Conservation (phyloP, 225 moss, liverwort and hornwort species). For the Rhytidiadelphus loreus region DNA sequence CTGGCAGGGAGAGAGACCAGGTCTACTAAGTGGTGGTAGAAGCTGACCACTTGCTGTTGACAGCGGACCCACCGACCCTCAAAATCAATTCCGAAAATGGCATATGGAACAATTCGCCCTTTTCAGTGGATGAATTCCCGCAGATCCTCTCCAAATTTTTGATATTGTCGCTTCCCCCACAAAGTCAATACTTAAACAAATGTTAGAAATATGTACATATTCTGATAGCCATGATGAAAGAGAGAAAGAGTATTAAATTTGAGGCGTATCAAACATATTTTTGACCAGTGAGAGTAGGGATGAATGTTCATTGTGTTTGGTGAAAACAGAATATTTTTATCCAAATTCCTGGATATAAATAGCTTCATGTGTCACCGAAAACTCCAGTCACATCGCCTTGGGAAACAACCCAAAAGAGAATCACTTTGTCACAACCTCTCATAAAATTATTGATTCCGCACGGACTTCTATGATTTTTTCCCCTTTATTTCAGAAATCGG, state of each 20-base stretch:
- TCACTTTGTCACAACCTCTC: background rate
- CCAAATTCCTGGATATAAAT: background rate
- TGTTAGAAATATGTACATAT: background rate
- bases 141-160: background rate
- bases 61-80: background rate
- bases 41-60: background rate
- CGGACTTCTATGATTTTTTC: too few species aligned
- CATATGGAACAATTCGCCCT: background rate
- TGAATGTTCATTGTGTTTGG: background rate
- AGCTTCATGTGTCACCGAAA: background rate
- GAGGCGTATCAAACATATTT: background rate
- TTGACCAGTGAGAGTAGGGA: too few species aligned
- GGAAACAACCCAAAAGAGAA: background rate
- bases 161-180: background rate
- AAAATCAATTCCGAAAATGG: background rate
- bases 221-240: background rate
- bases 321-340: background rate
- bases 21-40: too few species aligned
- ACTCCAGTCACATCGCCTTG: background rate
- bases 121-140: background rate
- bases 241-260: background rate
- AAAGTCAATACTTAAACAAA: background rate
- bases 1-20: too few species aligned
- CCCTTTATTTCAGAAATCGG: background rate
- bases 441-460: background rate